Evolutionary conservation across 2,329 filamentous ascomycete species (phyloP), one percentile per base, ranked within the genome.

Genomic region (Phyllachora maydis): DNA sequence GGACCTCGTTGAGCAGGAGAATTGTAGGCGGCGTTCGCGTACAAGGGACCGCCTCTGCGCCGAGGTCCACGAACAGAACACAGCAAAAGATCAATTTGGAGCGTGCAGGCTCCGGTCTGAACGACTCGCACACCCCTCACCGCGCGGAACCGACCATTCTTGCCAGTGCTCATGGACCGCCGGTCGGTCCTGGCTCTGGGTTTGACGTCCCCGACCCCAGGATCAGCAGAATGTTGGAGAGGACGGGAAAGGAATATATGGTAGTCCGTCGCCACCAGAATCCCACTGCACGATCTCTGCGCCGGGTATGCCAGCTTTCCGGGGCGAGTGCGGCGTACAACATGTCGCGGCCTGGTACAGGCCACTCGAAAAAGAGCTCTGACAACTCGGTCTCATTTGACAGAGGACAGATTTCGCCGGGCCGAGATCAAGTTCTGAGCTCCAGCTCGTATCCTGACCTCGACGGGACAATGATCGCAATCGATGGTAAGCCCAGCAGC

Each of bases 1-100:
- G n/a, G n/a, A n/a, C n/a, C n/a, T n/a, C n/a, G n/a, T n/a, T n/a
- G n/a, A n/a, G n/a, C n/a, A n/a, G n/a, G n/a, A n/a, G n/a, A n/a
- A n/a, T n/a, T n/a, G n/a, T n/a, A n/a, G n/a, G n/a, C n/a, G n/a
- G n/a, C n/a, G n/a, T n/a, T n/a, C n/a, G n/a, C n/a, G n/a, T n/a
- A n/a, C n/a, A n/a, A n/a, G n/a, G n/a, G n/a, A n/a, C n/a, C n/a
- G n/a, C n/a, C n/a, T n/a, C n/a, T n/a, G n/a, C n/a, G n/a, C 48
- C 49, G 1, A 56, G 58, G 1, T 59, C 66, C 28, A 57, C 64
- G 32, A 76, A 69, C 25, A 59, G 74, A 9, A 77, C 71, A 1
- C 72, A 79, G 44, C 72, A 79, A 41, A 81, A 81, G 37, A 52
- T 81, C 9, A 72, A 77, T 46, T 56, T 81, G 2, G 72, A 79